phyloP scores from a whole-genome alignment of 2,329 filamentous ascomycete species.

The Sporothrix sp. region DNA sequence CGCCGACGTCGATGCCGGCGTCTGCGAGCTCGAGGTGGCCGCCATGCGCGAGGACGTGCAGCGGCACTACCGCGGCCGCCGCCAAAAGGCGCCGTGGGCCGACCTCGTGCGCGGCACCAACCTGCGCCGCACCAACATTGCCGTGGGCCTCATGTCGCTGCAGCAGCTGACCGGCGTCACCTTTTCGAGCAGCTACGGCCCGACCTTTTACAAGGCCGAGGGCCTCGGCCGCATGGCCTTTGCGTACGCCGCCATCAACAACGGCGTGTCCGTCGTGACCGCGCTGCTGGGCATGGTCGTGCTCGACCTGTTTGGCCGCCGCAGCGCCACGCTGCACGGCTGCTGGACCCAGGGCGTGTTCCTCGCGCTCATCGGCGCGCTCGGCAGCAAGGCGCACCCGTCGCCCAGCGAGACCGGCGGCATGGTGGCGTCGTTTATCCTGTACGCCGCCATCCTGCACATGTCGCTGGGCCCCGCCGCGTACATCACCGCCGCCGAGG shows the following conservation, averaged over 20 bases:
- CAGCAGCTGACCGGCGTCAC: constrained; percentile 9
- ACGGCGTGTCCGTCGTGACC: constrained; percentile 5
- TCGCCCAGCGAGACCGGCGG: neutral
- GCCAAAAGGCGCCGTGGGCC: neutral
- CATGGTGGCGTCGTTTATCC: constrained; percentile 6
- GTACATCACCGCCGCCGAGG: constrained; percentile 6
- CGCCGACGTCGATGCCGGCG: constrained; percentile 1
- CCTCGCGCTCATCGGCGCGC: constrained; percentile 1
- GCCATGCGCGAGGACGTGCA: constrained; percentile 5
- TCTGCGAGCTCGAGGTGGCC: constrained; percentile 6
- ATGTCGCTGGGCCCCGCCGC: constrained; percentile 1
- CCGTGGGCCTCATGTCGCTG: constrained; percentile 5
- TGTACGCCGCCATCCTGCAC: constrained; percentile 5
- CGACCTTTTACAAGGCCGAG: constrained; percentile 5
- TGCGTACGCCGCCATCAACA: constrained; percentile 8
- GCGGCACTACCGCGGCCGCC: neutral
- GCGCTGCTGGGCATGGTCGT: neutral
- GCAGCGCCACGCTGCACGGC: constrained; percentile 4
- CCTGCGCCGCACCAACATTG: constrained; percentile 9
- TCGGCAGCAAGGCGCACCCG: neutral
- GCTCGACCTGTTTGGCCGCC: constrained; percentile 7
- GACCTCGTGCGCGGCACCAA: constrained; percentile 1
- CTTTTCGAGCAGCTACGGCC: constrained; percentile 6
- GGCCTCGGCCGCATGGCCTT: constrained; percentile 3
- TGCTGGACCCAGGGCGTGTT: constrained; percentile 9